Evolutionary conservation across 495 filamentous ascomycete genomes (phyloP).

Genomic region (Neurospora tetrasperma): DNA sequence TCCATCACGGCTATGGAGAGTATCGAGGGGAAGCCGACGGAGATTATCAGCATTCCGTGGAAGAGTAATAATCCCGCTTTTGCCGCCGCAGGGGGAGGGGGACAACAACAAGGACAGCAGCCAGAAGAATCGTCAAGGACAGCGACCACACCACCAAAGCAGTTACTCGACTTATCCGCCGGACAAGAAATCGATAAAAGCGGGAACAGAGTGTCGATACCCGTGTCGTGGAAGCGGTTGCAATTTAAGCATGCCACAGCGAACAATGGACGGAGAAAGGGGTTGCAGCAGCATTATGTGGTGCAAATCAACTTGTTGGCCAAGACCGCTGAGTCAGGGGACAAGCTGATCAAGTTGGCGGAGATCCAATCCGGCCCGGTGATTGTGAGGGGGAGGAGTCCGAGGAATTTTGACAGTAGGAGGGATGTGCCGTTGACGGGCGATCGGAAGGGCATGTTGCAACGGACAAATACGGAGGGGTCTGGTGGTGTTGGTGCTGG

Average conservation of each 20-base stretch:
- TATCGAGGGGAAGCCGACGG: conserved; percentile 76
- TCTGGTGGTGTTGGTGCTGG: background rate
- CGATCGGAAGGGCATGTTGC: conserved; percentile 25
- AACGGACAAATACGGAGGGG: conserved; percentile 13
- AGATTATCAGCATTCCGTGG: conserved; percentile 91
- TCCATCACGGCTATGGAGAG: conserved; percentile 82
- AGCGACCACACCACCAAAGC: conserved; percentile 39
- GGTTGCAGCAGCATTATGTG: conserved; percentile 60
- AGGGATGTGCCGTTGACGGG: conserved; percentile 55
- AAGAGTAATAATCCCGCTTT: conserved; percentile 59
- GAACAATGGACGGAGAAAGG: conserved; percentile 65
- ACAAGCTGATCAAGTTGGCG: conserved; percentile 47
- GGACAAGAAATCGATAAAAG: conserved; percentile 56
- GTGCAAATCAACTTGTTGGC: conserved; percentile 54
- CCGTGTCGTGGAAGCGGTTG: conserved; percentile 80
- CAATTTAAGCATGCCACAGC: conserved; percentile 91
- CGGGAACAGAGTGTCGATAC: conserved; percentile 58
- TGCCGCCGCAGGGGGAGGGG: background rate
- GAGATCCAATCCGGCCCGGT: conserved; percentile 57
- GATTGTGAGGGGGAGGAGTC: conserved; percentile 58
- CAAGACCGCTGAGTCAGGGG: conserved; percentile 38
- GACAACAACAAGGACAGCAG: no score
- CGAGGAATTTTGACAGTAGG: conserved; percentile 57
- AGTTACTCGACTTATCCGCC: conserved; percentile 61
- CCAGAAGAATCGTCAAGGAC: conserved; percentile 35